Base-by-base conservation (phyloP, 805 yeast species). In the Tetrapisispora phaffii region DNA sequence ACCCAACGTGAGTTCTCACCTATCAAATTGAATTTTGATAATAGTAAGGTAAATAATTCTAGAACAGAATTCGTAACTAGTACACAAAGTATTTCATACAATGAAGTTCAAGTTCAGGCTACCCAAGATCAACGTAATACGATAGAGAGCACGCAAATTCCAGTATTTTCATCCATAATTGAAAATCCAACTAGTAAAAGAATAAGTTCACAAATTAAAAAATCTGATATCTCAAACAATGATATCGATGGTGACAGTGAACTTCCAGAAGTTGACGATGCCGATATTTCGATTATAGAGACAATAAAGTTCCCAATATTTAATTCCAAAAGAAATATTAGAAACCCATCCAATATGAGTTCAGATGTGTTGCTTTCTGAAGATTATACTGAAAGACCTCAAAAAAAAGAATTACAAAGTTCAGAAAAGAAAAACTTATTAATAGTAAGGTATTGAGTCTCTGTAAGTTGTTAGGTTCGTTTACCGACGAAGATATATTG, bases 251-350 rank as follows among this genome's bases (percentile, higher is more conserved):
- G 10, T 4, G 22, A 23, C 17, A 20, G 21, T 22, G 41, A 42
- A 21, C 9, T 26, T 12, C 26, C 38, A 8, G 41, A 42, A 29
- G 45, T 29, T 19, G 13, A 39, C 16, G 43, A 31, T 7, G 28
- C 28, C 8, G 43, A 44, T 22, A 29, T 16, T 13, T 41, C 44
- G 10, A 2, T 34, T 2, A 19, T 34, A 19, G 44, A 28, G 10
- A 20, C 34, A 7, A 52, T 54, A 23, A 47, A 50, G 13, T 49
- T 56, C 17, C 60, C 59, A 1, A 56, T 56, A 28, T 56, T 55
- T 39, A 41, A 41, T 34, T 41, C 39, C 2, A 29, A 29, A 2
- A 39, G 42, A 39, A 16, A 13, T 4, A 21, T 20, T 2, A 15
- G 7, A 12, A 31, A 29, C 9, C 21, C 42, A 6, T 12, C 15